These are phyloP conservation scores for Ustilago bromivora DNA, from an alignment of 1,284 basidiomycete species.

Conservation along the genomic window DNA sequence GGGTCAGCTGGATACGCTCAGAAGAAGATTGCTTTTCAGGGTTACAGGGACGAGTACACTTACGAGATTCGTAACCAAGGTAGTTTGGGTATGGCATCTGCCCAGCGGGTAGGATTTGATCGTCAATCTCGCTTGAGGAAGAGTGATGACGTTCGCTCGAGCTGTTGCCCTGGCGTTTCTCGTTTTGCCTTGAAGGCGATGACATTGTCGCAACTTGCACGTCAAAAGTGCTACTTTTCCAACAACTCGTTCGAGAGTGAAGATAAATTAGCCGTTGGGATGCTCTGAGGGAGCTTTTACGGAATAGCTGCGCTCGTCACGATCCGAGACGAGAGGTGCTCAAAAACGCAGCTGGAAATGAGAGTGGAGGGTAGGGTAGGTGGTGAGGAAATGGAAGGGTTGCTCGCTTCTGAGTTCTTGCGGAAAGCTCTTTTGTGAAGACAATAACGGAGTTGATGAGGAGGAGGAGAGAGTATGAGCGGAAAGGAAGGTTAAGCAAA, in stretches of 20 bases:
- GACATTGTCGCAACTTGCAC: constrained; percentile 22
- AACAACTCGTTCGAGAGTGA: neutral
- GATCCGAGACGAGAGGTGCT: neutral
- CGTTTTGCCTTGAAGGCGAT: constrained; percentile 23
- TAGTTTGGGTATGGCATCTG: constrained; percentile 30
- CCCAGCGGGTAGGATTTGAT: constrained; percentile 28
- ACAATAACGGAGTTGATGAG: constrained; percentile 14
- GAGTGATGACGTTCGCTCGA: constrained; percentile 34
- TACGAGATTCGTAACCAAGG: constrained; percentile 30
- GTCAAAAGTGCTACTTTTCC: neutral
- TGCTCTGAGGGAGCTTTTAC: neutral
- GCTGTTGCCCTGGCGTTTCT: constrained; percentile 31
- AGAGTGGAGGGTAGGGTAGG: neutral
- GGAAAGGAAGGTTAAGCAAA: neutral
- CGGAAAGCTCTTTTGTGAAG: constrained; percentile 23
- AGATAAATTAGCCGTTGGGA: neutral
- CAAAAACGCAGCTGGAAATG: neutral
- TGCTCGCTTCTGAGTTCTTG: constrained; percentile 28
- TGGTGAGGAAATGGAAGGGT: neutral
- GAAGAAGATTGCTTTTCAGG: neutral
- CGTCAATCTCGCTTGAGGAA: constrained; percentile 30
- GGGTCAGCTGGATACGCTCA: neutral
- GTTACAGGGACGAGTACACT: constrained; percentile 13
- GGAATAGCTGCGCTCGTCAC: neutral
- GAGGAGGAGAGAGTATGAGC: constrained; percentile 5